Evolutionary conservation across 108 stramenopile species (phyloP).

Genomic region (Cyclostephanos tholiformis): DNA sequence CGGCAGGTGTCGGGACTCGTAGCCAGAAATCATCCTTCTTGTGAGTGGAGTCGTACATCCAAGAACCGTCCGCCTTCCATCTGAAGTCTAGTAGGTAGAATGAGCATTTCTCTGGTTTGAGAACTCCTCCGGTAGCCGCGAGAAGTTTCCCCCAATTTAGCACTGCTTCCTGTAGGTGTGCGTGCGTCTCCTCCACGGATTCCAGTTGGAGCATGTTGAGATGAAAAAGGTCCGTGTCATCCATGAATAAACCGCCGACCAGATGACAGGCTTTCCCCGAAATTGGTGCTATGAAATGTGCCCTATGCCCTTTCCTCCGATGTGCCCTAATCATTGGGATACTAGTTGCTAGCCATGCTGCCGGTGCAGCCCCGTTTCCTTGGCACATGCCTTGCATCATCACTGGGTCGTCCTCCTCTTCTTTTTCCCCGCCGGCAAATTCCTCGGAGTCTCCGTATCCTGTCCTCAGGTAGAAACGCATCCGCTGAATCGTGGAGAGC

Average conservation of each 20-base stretch:
- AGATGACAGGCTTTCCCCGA: background rate
- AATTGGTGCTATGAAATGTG: background rate
- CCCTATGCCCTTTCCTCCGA: slow-evolving; percentile 3
- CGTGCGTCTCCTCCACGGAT: too few relatives aligned
- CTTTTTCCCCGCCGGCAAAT: too few relatives aligned
- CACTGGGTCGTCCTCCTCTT: background rate
- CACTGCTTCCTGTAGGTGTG: background rate
- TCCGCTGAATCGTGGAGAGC: too few relatives aligned
- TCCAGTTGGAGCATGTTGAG: background rate
- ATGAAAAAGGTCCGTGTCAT: background rate
- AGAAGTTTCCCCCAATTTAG: slow-evolving; percentile 11
- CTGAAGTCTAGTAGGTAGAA: slow-evolving; percentile 10
- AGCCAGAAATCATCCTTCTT: too few relatives aligned
- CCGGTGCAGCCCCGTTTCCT: slow-evolving; percentile 33
- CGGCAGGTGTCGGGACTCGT: too few relatives aligned
- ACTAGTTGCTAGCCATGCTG: slow-evolving; percentile 15
- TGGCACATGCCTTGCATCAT: slow-evolving; percentile 32
- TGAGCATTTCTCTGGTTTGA: slow-evolving; percentile 18
- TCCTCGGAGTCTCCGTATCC: too few relatives aligned
- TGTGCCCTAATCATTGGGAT: slow-evolving; percentile 12
- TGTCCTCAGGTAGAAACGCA: too few relatives aligned
- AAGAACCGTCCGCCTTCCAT: background rate
- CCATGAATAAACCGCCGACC: background rate
- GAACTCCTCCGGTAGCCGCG: slow-evolving; percentile 1
- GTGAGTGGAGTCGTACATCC: too few relatives aligned